These are phyloP conservation scores for Hemileccinum impolitum DNA, from an alignment of 768 basidiomycete species.

Conservation along the genomic window DNA sequence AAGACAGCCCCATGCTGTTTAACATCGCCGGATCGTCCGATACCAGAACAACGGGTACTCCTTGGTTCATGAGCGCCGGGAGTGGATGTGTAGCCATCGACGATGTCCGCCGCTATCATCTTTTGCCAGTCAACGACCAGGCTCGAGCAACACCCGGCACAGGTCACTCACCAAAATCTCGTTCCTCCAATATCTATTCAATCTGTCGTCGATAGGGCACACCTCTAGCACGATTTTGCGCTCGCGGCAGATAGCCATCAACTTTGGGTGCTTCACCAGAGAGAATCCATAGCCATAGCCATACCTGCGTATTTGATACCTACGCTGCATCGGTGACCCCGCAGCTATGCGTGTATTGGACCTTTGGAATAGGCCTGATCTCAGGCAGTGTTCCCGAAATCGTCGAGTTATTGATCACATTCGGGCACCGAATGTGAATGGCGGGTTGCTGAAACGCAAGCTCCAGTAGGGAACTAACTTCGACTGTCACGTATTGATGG, in stretches of 20 bases:
- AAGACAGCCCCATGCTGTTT: constrained; percentile 70
- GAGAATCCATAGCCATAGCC: constrained; percentile 33
- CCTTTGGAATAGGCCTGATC: constrained; percentile 33
- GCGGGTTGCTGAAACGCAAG: constrained; percentile 37
- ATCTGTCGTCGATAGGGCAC: constrained; percentile 34
- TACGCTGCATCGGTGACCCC: constrained; percentile 32
- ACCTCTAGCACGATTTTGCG: constrained; percentile 41
- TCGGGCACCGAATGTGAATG: constrained; percentile 36
- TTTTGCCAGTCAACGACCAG: background rate
- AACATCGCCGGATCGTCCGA: constrained; percentile 75
- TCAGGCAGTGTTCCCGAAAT: constrained; percentile 31
- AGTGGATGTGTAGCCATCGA: constrained; percentile 77
- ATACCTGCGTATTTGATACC: constrained; percentile 18
- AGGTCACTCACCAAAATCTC: constrained; percentile 54
- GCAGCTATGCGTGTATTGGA: constrained; percentile 15
- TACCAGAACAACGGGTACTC: constrained; percentile 63
- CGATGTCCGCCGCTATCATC: constrained; percentile 57
- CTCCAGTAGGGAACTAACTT: constrained; percentile 32
- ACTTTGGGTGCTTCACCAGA: constrained; percentile 42
- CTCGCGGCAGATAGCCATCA: constrained; percentile 44
- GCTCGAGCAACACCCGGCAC: background rate
- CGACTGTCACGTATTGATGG: constrained; percentile 43
- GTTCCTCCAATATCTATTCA: constrained; percentile 41
- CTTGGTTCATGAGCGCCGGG: constrained; percentile 62
- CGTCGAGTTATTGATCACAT: constrained; percentile 21